Evolutionary conservation across 768 basidiomycete species (phyloP).

Genomic region (Glaciozyma martinii): DNA sequence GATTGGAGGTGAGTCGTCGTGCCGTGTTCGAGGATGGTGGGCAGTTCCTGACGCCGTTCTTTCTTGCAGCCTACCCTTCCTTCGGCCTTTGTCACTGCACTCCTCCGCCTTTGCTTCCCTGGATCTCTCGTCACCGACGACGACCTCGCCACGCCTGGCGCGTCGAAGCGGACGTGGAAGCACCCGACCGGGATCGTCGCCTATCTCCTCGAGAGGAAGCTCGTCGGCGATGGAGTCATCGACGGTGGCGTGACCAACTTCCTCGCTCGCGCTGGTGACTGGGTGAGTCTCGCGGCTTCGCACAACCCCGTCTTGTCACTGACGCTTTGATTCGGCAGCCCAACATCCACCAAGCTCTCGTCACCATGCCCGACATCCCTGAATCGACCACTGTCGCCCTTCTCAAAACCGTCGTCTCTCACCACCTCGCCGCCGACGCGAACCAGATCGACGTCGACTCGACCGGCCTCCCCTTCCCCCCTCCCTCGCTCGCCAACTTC

Average conservation of each 20-base stretch:
- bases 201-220: conserved; percentile 20
- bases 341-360: conserved; percentile 20
- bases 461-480: neutral
- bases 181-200: conserved; percentile 21
- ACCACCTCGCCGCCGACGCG: neutral
- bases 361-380: conserved; percentile 22
- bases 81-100: conserved; percentile 25
- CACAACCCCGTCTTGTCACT: neutral
- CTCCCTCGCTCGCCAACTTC: conserved; percentile 12
- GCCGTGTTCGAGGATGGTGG: neutral
- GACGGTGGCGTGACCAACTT: conserved; percentile 18
- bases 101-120: conserved; percentile 28
- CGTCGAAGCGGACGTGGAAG: neutral
- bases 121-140: conserved; percentile 1
- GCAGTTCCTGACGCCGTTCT: neutral
- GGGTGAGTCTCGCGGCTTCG: conserved; percentile 2
- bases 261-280: conserved; percentile 26
- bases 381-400: conserved; percentile 23
- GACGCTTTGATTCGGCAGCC: neutral
- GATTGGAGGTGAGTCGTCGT: conserved; percentile 14
- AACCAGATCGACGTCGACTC: conserved; percentile 4
- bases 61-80: conserved; percentile 20
- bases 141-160: neutral
- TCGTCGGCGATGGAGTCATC: conserved; percentile 27
- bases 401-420: conserved; percentile 15